These are phyloP conservation scores for Apiotrichum gamsii DNA, from an alignment of 1,284 basidiomycete species.

Conservation along the genomic window DNA sequence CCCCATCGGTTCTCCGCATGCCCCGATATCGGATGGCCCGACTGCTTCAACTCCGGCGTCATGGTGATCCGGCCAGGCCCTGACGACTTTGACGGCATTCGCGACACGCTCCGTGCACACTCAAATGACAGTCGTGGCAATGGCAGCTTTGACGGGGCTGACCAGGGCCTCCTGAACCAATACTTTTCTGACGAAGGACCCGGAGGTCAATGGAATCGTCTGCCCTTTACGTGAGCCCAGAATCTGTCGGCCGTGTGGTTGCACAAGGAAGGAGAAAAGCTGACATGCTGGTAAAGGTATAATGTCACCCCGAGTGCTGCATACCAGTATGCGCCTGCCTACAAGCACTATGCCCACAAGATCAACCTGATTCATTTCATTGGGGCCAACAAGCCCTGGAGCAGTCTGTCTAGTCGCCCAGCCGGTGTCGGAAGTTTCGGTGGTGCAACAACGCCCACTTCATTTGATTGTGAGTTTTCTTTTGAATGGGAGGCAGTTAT, in stretches of 20 bases:
- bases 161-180: constrained; percentile 93
- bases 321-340: constrained; percentile 96
- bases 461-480: constrained; percentile 40
- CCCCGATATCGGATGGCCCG: constrained; percentile 96
- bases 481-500: too few species aligned
- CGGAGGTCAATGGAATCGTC: constrained; percentile 76
- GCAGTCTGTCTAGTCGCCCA: too few species aligned
- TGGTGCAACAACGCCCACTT: too few species aligned
- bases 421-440: too few species aligned
- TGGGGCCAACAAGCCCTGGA: constrained; percentile 90
- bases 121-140: constrained; percentile 41
- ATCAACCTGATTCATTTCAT: constrained; percentile 93
- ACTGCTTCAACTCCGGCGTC: constrained; percentile 96
- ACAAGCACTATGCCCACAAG: constrained; percentile 79
- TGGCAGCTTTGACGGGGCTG: constrained; percentile 93
- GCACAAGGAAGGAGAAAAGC: too few species aligned
- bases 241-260: too few species aligned
- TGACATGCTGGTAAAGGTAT: constrained; percentile 57
- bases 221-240: constrained; percentile 73
- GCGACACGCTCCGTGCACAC: constrained; percentile 12
- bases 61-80: constrained; percentile 77
- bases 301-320: constrained; percentile 97
- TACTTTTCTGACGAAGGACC: constrained; percentile 59
- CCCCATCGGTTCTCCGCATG: constrained; percentile 62
- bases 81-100: constrained; percentile 72